These are phyloP conservation scores for Moesziomyces antarcticus DNA, from an alignment of 1,284 basidiomycete species.

Conservation along the genomic window DNA sequence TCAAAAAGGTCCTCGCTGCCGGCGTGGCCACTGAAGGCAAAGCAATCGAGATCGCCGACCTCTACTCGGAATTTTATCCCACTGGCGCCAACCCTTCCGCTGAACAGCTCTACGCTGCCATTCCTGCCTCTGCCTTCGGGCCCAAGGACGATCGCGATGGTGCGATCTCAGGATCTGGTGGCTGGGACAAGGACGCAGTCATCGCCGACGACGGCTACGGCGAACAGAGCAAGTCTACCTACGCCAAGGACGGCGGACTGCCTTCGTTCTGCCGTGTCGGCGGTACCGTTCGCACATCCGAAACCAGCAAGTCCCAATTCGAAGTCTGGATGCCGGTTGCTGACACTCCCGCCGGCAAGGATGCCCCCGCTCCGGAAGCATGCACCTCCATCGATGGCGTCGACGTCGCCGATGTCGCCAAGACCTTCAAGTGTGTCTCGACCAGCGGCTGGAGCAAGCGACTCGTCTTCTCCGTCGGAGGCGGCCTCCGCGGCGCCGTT, in stretches of 20 bases:
- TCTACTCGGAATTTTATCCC: slow-evolving; percentile 21
- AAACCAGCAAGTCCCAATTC: slow-evolving; percentile 25
- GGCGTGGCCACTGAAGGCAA: slow-evolving; percentile 5
- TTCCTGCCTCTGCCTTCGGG: slow-evolving; percentile 20
- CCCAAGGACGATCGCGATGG: slow-evolving; percentile 25
- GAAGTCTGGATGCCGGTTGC: slow-evolving; percentile 50
- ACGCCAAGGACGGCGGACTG: slow-evolving; percentile 22
- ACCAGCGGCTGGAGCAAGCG: slow-evolving; percentile 37
- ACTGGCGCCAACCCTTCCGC: slow-evolving; percentile 35
- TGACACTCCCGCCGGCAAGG: neutral
- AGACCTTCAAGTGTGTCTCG: slow-evolving; percentile 20
- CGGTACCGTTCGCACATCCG: slow-evolving; percentile 28
- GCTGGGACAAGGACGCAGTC: slow-evolving; percentile 26
- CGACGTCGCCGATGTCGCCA: neutral
- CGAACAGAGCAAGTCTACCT: slow-evolving; percentile 5
- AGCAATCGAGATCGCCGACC: slow-evolving; percentile 7
- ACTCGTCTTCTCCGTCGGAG: slow-evolving; percentile 39
- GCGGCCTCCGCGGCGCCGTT: slow-evolving; percentile 36
- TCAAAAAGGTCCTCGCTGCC: slow-evolving; percentile 20
- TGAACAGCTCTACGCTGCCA: slow-evolving; percentile 22
- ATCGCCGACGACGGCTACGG: slow-evolving; percentile 44
- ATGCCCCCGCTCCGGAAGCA: neutral
- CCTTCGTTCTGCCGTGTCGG: slow-evolving; percentile 54
- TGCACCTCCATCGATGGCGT: neutral
- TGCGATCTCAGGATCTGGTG: slow-evolving; percentile 21